Base-by-base conservation (phyloP, 176 grass and related monocot genomes). In the Bolboschoenus planiculmis region DNA sequence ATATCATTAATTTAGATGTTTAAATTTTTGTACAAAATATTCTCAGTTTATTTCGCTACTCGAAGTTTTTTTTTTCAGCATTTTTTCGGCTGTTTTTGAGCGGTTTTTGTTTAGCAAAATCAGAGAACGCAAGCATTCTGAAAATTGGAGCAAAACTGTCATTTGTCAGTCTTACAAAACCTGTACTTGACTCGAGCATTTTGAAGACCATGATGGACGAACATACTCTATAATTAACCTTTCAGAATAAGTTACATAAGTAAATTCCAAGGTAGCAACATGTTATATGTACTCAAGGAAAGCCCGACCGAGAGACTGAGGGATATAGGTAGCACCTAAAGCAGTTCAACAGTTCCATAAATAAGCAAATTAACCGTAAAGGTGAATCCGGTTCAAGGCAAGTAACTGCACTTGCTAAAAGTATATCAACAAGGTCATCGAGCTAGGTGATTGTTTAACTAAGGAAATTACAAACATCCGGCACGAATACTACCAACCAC, bases 401-500 rank as follows among this genome's bases (percentile, higher is more conserved):
- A 77, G 46, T 44, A 77, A 53, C 20, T 30, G 24, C 15, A 77
- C 47, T 50, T 53, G 4, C 42, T 47, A 53, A 50, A 42, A 46
- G 67, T 33, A 48, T 51, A 77, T 53, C 27, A 51, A 53, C 44
- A 53, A 77, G 72, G 26, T 77, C 72, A 27, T 77, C 29, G 72
- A 53, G 42, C 46, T 30, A 42, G 50, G 20, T 20, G 40, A 82
- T 64, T 65, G 39, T 10, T 63, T 66, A 82, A 65, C 79, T 82
- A 62, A 82, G 48, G 10, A 81, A 87, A 68, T 89, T 78, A 73
- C 82, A 75, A 64, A 51, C 78, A 68, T 83, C 81, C 34, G 36
- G 44, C 10, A 72, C 13, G 15, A 73, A 83, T 64, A 64, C 82
- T 85, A 40, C 85, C 64, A 81, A 80, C 72, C 72, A 72, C 87